phyloP scores from a whole-genome alignment of 2,329 filamentous ascomycete species.

The Sporothrix pseudoabietina region DNA sequence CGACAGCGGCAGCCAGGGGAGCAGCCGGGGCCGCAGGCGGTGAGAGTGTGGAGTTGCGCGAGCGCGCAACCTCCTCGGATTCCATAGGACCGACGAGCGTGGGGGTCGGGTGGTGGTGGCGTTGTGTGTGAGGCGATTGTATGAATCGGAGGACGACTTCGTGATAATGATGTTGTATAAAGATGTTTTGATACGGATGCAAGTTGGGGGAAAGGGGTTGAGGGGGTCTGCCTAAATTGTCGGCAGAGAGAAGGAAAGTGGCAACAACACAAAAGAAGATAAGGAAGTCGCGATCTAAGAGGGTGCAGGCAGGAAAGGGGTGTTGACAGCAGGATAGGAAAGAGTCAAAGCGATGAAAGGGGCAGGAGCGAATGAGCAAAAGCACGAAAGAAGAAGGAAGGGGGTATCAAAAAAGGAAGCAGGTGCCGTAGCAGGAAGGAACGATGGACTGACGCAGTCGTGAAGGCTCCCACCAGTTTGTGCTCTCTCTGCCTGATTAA shows the following conservation, averaged over 20 bases:
- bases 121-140: not conserved
- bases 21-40: not conserved
- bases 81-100: conserved; percentile 10
- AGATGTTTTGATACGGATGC: not conserved
- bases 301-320: not conserved
- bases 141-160: not conserved
- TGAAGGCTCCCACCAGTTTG: not conserved
- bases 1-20: not conserved
- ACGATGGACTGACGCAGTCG: not conserved
- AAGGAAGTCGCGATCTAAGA: not conserved
- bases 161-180: not conserved
- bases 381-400: conserved; percentile 1
- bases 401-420: conserved; percentile 17
- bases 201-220: not conserved
- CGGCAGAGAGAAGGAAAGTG: not conserved
- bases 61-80: not conserved
- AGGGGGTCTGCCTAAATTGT: not conserved
- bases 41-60: conserved; percentile 7
- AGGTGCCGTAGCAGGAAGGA: conserved; percentile 2
- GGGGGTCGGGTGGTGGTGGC: not conserved
- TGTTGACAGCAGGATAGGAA: not conserved
- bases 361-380: not conserved
- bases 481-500: conserved; percentile 9
- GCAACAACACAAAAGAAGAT: not conserved
- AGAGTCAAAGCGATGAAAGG: not conserved